These are phyloP conservation scores for Chaetomium tenue DNA, from an alignment of 495 filamentous ascomycete species.

Conservation along the genomic window DNA sequence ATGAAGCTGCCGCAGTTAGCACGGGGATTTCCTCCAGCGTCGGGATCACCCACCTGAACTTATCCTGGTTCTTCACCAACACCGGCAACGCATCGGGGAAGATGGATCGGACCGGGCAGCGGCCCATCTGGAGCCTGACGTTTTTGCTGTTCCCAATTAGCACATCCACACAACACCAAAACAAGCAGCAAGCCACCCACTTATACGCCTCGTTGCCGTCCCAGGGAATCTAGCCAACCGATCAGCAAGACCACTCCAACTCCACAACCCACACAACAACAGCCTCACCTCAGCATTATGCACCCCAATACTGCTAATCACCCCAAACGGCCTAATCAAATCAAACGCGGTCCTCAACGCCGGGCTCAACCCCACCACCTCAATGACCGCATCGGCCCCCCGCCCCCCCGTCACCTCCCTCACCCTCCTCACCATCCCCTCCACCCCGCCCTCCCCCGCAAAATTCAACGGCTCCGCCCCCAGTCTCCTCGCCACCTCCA, in stretches of 20 bases:
- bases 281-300: constrained; percentile 76
- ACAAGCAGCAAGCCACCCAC: constrained; percentile 30
- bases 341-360: constrained; percentile 84
- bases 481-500: constrained; percentile 71
- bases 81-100: constrained; percentile 75
- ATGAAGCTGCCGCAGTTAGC: constrained; percentile 66
- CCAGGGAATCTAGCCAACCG: constrained; percentile 68
- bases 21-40: neutral
- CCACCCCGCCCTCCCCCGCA: constrained; percentile 52
- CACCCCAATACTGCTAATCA: constrained; percentile 86
- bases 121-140: constrained; percentile 84
- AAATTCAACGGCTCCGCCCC: constrained; percentile 90
- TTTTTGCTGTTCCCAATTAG: constrained; percentile 61
- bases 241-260: constrained; percentile 22
- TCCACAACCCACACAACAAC: neutral
- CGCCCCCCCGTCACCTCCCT: constrained; percentile 75
- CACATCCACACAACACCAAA: neutral
- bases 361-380: constrained; percentile 83
- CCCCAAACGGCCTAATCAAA: constrained; percentile 79
- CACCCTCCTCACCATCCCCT: constrained; percentile 66
- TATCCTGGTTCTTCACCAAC: constrained; percentile 77
- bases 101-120: constrained; percentile 86
- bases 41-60: constrained; percentile 60
- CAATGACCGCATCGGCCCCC: constrained; percentile 87
- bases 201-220: constrained; percentile 77